Evolutionary conservation across 305 asterid species (phyloP), one percentile per base, ranked within the genome.

Genomic region (Rubia peregrina): DNA sequence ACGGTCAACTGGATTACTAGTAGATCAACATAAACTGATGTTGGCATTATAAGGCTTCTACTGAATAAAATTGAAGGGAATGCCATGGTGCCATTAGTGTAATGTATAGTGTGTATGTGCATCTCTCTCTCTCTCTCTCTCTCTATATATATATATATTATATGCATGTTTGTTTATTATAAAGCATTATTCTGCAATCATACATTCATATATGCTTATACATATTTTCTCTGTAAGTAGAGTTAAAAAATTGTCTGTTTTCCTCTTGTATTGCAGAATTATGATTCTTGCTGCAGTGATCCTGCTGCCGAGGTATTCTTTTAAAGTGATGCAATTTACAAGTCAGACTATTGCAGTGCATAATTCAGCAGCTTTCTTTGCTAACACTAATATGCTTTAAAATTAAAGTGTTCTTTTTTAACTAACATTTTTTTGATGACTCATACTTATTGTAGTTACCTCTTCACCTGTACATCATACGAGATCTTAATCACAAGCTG

Each of bases 401-500:
- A 17, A 2, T 6, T 3, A 26, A 42, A 12, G 21, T 5, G 48
- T 56, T n/a, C 38, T 13, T 22, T 12, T 70, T 53, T 59, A 6
- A 9, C 22, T 22, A 33, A 10, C 56, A 64, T 55, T 65, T 55
- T 4, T 36, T 9, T 63, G 33, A 19, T 61, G 16, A 43, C 73
- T 69, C 61, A 77, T 78, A 42, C 59, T 76, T 74, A 65, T 78
- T 61, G 75, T 77, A 91, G 97, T 83, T 89, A 79, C 95, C 92
- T 41, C 90, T 91, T 78, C 87, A 85, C 84, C 85, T 89, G 67
- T 86, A 89, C 85, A 84, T 91, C 78, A 80, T 87, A 75, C 86
- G 91, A 67, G 95, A 91, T 82, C 92, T 89, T 75, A 85, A 83
- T 84, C 85, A 80, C 81, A 87, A 87, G 84, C 83, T 91, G 87